Percentiles rank a stretch among this genome's conserved stretches.
These are phyloP conservation scores for Pseudogymnoascus sp. DNA, from an alignment of 2,329 filamentous ascomycete genomes.

Conservation along the genomic window DNA sequence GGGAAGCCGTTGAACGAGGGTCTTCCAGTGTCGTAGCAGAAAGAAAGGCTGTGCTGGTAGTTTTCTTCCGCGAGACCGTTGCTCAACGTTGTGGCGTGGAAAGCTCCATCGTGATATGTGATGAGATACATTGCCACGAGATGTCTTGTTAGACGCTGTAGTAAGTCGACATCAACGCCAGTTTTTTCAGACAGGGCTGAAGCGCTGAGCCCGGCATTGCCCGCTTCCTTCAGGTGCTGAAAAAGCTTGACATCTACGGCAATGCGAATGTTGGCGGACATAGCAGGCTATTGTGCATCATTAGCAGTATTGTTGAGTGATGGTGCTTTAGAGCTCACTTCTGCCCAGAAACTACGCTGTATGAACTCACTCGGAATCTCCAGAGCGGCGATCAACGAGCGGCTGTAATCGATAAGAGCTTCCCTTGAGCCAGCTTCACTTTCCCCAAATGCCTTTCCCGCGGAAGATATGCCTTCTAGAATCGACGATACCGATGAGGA, in stretches of 20 bases:
- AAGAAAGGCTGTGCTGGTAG: constrained; percentile 31
- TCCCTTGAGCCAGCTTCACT: constrained; percentile 32
- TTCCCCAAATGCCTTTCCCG: constrained; percentile 28
- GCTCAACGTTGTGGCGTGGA: constrained; percentile 27
- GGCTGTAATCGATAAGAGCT: constrained; percentile 31
- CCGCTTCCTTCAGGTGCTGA: neutral
- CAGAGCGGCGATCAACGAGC: constrained; percentile 28
- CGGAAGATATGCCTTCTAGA: constrained; percentile 14
- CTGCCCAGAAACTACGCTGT: too few relatives aligned
- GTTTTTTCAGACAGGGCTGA: neutral
- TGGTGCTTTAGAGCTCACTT: neutral
- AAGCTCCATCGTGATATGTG: constrained; percentile 19
- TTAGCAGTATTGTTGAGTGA: constrained; percentile 2
- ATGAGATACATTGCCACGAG: constrained; percentile 34
- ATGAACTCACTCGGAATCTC: neutral
- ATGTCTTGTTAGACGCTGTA: constrained; percentile 31
- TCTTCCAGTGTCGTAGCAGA: constrained; percentile 33
- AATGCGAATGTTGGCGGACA: constrained; percentile 25
- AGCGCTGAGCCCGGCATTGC: neutral
- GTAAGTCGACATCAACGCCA: neutral
- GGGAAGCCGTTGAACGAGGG: constrained; percentile 31
- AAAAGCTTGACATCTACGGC: neutral
- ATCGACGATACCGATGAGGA: neutral
- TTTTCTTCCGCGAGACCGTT: constrained; percentile 31
- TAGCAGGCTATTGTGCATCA: constrained; percentile 25